A percentile compares a stretch with the other conserved stretches of the same genome.
Evolutionary conservation across 129 eudicot species (phyloP).

Genomic region (Logfia minima): DNA sequence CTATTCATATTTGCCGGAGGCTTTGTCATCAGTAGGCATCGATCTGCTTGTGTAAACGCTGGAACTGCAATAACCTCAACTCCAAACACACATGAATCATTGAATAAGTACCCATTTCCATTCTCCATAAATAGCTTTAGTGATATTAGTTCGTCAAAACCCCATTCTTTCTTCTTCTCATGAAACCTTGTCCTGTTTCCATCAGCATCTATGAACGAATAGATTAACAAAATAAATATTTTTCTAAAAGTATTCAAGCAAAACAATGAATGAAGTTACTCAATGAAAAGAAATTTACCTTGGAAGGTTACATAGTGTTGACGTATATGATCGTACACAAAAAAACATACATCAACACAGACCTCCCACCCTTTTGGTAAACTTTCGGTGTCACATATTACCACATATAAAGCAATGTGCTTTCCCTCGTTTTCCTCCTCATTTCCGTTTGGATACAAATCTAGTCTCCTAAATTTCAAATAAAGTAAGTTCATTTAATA

Average conservation of each 20-base stretch:
- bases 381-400: constrained; percentile 6
- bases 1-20: not conserved
- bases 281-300: not conserved
- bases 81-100: constrained; percentile 28
- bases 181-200: constrained; percentile 25
- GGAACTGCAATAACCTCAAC: constrained; percentile 25
- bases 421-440: not conserved
- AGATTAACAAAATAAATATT: not conserved
- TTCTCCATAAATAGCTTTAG: not conserved
- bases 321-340: constrained; percentile 17
- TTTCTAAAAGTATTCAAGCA: not conserved
- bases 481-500: not conserved
- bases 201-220: constrained; percentile 14
- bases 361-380: constrained; percentile 7
- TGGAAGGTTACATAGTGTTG: constrained; percentile 16
- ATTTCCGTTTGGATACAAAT: constrained; percentile 5
- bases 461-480: constrained; percentile 20
- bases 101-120: constrained; percentile 10
- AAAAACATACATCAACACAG: constrained; percentile 16
- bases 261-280: not conserved
- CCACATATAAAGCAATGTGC: constrained; percentile 9
- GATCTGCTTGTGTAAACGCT: not conserved
- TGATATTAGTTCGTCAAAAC: constrained; percentile 18
- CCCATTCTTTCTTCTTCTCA: constrained; percentile 14
- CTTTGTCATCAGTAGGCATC: constrained; percentile 13